These are phyloP conservation scores for Talaromyces sp. DNA, from an alignment of 2,329 filamentous ascomycete species.

Conservation along the genomic window DNA sequence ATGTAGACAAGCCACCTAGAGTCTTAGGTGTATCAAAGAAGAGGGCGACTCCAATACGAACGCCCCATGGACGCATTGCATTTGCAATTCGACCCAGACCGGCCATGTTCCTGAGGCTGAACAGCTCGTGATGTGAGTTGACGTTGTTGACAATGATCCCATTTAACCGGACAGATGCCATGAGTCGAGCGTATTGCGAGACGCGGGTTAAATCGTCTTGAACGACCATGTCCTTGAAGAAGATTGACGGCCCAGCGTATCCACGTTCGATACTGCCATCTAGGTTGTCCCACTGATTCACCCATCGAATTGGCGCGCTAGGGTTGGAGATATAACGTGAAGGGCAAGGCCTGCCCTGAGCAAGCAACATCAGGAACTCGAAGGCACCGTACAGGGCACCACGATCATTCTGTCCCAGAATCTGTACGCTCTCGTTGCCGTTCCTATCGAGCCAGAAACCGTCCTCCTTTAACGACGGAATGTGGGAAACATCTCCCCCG, in stretches of 20 bases:
- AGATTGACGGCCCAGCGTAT: slow-evolving; percentile 63
- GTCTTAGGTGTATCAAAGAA: slow-evolving; percentile 62
- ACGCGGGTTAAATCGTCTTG: slow-evolving; percentile 57
- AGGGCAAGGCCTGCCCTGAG: slow-evolving; percentile 51
- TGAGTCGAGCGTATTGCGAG: slow-evolving; percentile 58
- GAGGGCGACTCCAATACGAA: slow-evolving; percentile 60
- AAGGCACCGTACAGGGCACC: slow-evolving; percentile 66
- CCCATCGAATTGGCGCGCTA: slow-evolving; percentile 60
- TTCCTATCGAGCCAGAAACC: slow-evolving; percentile 57
- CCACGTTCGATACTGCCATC: slow-evolving; percentile 63
- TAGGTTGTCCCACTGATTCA: slow-evolving; percentile 70
- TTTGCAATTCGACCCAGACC: slow-evolving; percentile 61
- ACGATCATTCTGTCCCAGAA: slow-evolving; percentile 61
- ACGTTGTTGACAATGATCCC: slow-evolving; percentile 67
- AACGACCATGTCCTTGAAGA: slow-evolving; percentile 56
- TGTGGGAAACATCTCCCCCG: slow-evolving; percentile 18
- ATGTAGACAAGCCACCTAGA: slow-evolving; percentile 55
- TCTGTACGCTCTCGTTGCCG: slow-evolving; percentile 45
- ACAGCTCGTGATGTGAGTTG: slow-evolving; percentile 58
- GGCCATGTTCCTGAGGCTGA: slow-evolving; percentile 54
- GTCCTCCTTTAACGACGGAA: slow-evolving; percentile 30
- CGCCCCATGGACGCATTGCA: slow-evolving; percentile 61
- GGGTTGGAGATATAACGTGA: slow-evolving; percentile 52
- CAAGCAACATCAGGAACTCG: slow-evolving; percentile 62
- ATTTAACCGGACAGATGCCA: slow-evolving; percentile 63